phyloP scores from a whole-genome alignment of 2,329 filamentous ascomycete genomes.

The Bipolaris victoriae region DNA sequence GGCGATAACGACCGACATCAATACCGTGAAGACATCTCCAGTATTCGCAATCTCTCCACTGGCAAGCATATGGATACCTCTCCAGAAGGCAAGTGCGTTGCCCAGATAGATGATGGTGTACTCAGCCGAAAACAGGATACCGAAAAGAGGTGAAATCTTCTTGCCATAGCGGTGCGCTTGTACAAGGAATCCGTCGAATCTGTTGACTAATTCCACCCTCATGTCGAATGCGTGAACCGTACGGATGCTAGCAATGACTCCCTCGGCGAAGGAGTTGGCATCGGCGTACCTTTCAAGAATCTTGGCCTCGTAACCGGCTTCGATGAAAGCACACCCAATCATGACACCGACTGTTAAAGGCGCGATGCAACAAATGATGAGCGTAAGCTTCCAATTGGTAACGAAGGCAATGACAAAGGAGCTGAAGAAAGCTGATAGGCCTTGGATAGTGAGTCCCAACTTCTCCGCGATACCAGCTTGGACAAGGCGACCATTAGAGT shows the following conservation, averaged over 20 bases:
- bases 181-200: constrained; percentile 60
- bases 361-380: constrained; percentile 60
- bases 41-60: constrained; percentile 55
- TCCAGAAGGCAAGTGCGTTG: constrained; percentile 70
- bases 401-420: constrained; percentile 93
- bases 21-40: constrained; percentile 71
- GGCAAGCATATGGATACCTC: constrained; percentile 54
- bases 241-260: constrained; percentile 18
- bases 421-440: constrained; percentile 64
- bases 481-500: constrained; percentile 1
- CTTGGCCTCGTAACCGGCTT: constrained; percentile 17
- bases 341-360: constrained; percentile 36
- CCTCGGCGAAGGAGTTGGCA: constrained; percentile 15
- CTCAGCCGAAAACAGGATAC: constrained; percentile 63
- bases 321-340: constrained; percentile 27
- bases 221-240: constrained; percentile 66
- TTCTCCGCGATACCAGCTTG: constrained; percentile 30
- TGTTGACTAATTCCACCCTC: constrained; percentile 61
- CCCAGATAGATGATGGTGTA: constrained; percentile 71
- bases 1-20: constrained; percentile 87
- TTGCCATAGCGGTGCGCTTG: constrained; percentile 58
- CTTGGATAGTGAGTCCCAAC: constrained; percentile 52
- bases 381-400: constrained; percentile 88
- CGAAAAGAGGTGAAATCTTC: constrained; percentile 63
- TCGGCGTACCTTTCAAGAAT: constrained; percentile 1